Percentiles rank a stretch among this genome's conserved stretches.
These are phyloP conservation scores for Clarkia xantiana DNA, from an alignment of 345 rosid species.

Conservation along the genomic window DNA sequence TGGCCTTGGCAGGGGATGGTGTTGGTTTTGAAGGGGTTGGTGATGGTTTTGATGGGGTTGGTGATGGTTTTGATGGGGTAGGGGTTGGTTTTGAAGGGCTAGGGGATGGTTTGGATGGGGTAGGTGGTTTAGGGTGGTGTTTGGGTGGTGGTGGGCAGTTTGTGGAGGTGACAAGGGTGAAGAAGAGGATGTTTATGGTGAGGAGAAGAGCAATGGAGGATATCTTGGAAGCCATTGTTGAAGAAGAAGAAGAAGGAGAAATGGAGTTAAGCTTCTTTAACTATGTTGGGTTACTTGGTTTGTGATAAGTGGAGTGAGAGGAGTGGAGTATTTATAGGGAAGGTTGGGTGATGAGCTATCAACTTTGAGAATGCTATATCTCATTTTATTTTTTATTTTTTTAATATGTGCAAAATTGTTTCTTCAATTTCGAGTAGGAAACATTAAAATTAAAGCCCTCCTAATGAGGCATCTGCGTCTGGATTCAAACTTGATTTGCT, in stretches of 20 bases:
- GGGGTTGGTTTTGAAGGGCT: background rate
- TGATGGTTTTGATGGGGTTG: background rate
- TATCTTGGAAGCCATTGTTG: slow-evolving; percentile 11
- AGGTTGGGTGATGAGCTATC: background rate
- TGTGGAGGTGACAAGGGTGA: slow-evolving; percentile 47
- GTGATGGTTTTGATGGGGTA: background rate
- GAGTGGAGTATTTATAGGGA: too few species aligned
- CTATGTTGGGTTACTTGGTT: too few species aligned
- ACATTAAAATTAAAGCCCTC: too few species aligned
- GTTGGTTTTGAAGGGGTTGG: background rate
- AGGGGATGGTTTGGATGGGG: slow-evolving; percentile 7
- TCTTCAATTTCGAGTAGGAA: too few species aligned
- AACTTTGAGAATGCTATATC: too few species aligned
- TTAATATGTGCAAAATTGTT: too few species aligned
- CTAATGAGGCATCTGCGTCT: too few species aligned
- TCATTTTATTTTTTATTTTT: too few species aligned
- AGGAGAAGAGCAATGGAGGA: slow-evolving; percentile 29
- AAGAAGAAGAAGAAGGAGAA: background rate
- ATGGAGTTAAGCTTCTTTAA: too few species aligned
- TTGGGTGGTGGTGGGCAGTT: slow-evolving; percentile 30
- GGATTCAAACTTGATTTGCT: too few species aligned
- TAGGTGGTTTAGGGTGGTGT: slow-evolving; percentile 1
- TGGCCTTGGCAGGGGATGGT: slow-evolving; percentile 8
- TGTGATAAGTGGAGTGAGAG: too few species aligned
- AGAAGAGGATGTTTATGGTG: slow-evolving; percentile 46